Evolutionary conservation across 2,329 filamentous ascomycete species (phyloP).

Genomic region (Venturia pyrina): DNA sequence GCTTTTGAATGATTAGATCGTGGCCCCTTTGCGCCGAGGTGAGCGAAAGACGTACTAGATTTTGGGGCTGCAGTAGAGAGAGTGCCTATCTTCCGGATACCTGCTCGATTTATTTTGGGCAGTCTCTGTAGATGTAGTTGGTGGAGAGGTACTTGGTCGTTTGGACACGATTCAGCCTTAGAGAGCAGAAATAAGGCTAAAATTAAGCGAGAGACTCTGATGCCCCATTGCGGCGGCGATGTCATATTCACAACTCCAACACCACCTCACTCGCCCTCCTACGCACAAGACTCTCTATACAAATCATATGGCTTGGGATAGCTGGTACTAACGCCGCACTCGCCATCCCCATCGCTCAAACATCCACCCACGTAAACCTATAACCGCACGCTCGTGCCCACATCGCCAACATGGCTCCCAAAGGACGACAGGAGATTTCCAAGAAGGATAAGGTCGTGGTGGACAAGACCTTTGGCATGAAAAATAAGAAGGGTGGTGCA

Average conservation of each 20-base stretch:
- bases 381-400: slow-evolving; percentile 8
- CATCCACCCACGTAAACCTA: background rate
- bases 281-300: slow-evolving; percentile 11
- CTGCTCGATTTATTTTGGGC: background rate
- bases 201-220: background rate
- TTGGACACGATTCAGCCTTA: slow-evolving; percentile 4
- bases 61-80: background rate
- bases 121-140: background rate
- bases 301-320: slow-evolving; percentile 6
- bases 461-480: slow-evolving; percentile 99
- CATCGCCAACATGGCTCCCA: slow-evolving; percentile 59
- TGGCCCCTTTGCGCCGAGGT: background rate
- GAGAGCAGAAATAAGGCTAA: background rate
- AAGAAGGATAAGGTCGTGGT: slow-evolving; percentile 57
- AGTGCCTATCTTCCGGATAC: background rate
- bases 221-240: background rate
- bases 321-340: background rate
- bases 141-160: background rate
- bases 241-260: slow-evolving; percentile 10
- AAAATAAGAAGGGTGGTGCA: slow-evolving; percentile 94
- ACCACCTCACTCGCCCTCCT: slow-evolving; percentile 6
- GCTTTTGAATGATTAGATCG: background rate
- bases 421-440: slow-evolving; percentile 40
- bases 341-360: background rate
- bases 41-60: background rate